Percentiles rank a stretch among this genome's conserved stretches.
These are phyloP conservation scores for Mycosarcoma mackinlayi DNA, from an alignment of 1,284 basidiomycete genomes.

Conservation along the genomic window DNA sequence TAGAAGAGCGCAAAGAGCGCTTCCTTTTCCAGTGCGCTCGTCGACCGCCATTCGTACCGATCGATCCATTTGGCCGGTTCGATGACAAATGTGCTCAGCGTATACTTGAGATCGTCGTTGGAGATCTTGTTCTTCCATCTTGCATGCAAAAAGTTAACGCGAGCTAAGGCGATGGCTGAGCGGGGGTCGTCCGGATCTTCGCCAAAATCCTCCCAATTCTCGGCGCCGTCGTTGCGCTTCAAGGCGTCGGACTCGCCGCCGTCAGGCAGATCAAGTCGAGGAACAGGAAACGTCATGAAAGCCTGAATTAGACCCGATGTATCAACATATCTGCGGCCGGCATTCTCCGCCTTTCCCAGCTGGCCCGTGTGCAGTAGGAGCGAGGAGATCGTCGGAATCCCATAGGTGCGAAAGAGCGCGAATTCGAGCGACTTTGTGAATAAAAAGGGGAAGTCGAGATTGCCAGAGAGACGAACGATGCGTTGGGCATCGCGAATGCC, in stretches of 20 bases:
- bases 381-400: constrained; percentile 45
- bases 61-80: constrained; percentile 46
- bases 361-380: constrained; percentile 46
- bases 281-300: constrained; percentile 76
- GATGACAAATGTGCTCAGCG: constrained; percentile 41
- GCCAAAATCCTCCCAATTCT: constrained; percentile 29
- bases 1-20: constrained; percentile 45
- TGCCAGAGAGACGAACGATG: constrained; percentile 26
- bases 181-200: constrained; percentile 44
- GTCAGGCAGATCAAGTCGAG: constrained; percentile 73
- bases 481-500: constrained; percentile 48
- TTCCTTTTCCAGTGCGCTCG: constrained; percentile 39
- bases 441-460: constrained; percentile 24
- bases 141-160: constrained; percentile 47
- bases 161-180: constrained; percentile 37
- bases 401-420: constrained; percentile 48
- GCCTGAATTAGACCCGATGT: constrained; percentile 53
- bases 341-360: constrained; percentile 38
- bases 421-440: constrained; percentile 42
- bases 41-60: constrained; percentile 34
- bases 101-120: constrained; percentile 53
- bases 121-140: constrained; percentile 43
- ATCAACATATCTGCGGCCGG: constrained; percentile 41
- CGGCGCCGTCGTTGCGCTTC: not conserved
- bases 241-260: constrained; percentile 10